These are phyloP conservation scores for Trichoderma erinaceum DNA, from an alignment of 495 filamentous ascomycete genomes.

Conservation along the genomic window DNA sequence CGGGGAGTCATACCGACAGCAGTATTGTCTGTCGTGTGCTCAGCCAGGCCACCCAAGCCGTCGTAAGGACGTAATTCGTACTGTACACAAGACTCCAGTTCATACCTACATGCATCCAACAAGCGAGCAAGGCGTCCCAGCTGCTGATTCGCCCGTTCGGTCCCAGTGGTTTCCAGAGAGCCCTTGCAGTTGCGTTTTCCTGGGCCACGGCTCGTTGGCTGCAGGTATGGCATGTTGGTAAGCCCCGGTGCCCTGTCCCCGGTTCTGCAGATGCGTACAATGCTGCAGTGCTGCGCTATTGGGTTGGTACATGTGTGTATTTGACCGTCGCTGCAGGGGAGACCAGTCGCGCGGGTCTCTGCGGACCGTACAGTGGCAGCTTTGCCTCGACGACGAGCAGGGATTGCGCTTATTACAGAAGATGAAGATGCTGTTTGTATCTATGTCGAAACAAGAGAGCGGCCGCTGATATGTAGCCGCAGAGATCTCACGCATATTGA, in stretches of 20 bases:
- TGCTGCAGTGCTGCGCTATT: not conserved
- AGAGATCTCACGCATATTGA: too few species aligned
- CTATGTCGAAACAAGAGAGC: too few species aligned
- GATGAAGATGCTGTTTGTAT: too few species aligned
- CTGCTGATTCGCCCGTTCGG: not conserved
- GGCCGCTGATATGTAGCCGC: too few species aligned
- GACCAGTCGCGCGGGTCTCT: too few species aligned
- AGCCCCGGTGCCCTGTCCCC: conserved; percentile 12
- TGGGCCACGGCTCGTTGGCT: not conserved
- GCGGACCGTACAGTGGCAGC: too few species aligned
- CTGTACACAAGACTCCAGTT: not conserved
- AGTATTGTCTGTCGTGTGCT: not conserved
- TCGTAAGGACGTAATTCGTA: not conserved
- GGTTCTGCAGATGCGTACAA: conserved; percentile 7
- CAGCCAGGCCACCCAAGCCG: too few species aligned
- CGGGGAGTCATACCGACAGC: not conserved
- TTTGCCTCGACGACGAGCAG: too few species aligned
- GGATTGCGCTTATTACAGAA: too few species aligned
- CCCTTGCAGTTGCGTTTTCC: not conserved
- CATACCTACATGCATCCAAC: not conserved
- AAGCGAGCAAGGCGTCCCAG: not conserved
- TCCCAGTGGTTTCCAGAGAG: not conserved
- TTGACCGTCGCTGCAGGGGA: not conserved
- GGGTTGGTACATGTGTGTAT: not conserved
- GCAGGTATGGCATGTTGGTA: not conserved